Conservation (phyloP, 257 asterid genomes). For the Penstemon davidsonii region DNA sequence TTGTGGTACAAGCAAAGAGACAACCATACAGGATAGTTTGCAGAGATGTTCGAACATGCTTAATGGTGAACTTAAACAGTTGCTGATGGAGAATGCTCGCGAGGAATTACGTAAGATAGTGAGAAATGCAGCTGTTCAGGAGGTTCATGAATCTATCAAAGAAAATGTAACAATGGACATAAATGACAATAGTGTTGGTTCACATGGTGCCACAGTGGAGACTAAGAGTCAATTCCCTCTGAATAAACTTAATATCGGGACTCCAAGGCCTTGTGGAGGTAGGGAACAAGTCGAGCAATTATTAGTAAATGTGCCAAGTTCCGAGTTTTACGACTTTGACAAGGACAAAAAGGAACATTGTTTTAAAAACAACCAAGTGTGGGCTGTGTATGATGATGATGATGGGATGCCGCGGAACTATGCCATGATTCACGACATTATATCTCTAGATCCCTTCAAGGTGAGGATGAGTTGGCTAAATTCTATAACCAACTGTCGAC, state of each 20-base stretch:
- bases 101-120: conserved; percentile 37
- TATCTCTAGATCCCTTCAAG: conserved; percentile 62
- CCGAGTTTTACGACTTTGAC: conserved; percentile 64
- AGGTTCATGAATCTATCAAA: conserved; percentile 20
- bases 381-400: conserved; percentile 73
- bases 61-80: conserved; percentile 34
- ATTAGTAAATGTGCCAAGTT: conserved; percentile 43
- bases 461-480: conserved; percentile 57
- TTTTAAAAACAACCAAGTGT: conserved; percentile 61
- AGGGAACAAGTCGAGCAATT: conserved; percentile 31
- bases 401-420: conserved; percentile 79
- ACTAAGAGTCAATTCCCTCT: conserved; percentile 28
- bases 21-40: conserved; percentile 23
- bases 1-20: conserved; percentile 31
- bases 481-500: conserved; percentile 39
- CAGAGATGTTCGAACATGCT: conserved; percentile 29
- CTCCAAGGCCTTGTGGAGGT: conserved; percentile 20
- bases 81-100: conserved; percentile 62
- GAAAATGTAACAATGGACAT: conserved; percentile 29
- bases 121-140: conserved; percentile 29
- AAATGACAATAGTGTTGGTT: conserved; percentile 3
- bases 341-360: conserved; percentile 40
- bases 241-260: conserved; percentile 12
- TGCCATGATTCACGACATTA: conserved; percentile 55
- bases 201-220: conserved; percentile 24